A percentile compares a stretch with the other conserved stretches of the same genome.
Evolutionary conservation across 164 flowering plant species (phyloP).

Genomic region (Stephania cephalantha): DNA sequence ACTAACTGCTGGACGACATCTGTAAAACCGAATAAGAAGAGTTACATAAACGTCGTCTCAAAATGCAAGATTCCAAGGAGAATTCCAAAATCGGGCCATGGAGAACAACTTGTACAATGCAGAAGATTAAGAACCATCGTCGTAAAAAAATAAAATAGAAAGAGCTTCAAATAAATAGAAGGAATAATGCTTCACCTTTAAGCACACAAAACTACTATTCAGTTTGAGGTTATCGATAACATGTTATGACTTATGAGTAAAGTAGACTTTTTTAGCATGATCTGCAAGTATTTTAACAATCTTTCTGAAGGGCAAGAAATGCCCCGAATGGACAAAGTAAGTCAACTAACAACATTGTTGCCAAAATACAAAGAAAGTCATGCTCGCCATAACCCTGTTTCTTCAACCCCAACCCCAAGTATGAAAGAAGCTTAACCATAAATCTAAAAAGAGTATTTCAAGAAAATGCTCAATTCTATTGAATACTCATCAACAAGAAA

Average conservation of each 20-base stretch:
- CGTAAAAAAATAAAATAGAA: background rate
- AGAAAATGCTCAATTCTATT: background rate
- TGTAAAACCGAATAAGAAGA: constrained; percentile 31
- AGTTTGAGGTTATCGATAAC: background rate
- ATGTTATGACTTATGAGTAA: background rate
- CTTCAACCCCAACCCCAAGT: background rate
- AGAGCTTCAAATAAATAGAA: background rate
- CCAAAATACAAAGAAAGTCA: background rate
- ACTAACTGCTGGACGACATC: constrained; percentile 77
- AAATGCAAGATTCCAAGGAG: background rate
- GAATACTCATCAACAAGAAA: background rate
- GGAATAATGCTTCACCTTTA: background rate
- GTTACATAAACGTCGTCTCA: background rate
- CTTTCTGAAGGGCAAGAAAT: background rate
- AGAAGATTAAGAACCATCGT: background rate
- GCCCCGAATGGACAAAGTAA: background rate
- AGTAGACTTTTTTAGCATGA: background rate
- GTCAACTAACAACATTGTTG: background rate
- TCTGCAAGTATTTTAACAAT: background rate
- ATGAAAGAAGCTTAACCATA: background rate
- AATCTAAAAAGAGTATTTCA: background rate
- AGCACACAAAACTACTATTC: too few species aligned
- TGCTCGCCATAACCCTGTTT: background rate
- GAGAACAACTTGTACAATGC: background rate
- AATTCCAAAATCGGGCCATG: background rate